Base-by-base conservation (phyloP, 352 stramenopile species). In the Phytophthora sp. region DNA sequence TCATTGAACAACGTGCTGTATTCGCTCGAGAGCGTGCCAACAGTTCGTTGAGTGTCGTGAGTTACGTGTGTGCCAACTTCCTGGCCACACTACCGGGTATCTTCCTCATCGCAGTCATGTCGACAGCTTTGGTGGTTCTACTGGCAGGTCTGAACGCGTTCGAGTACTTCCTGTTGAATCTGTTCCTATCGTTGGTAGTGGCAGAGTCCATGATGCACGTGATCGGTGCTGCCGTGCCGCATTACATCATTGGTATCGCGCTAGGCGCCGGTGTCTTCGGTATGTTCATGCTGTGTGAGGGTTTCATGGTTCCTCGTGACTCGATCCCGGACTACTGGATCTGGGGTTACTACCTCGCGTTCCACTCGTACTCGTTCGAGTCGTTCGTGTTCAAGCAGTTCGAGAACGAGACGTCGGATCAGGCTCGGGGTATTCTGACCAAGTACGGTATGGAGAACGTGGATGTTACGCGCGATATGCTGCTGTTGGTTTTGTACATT, bases 201-300 rank as follows among this genome's bases (percentile, higher is more conserved):
- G 72, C 86, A 13, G 86, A 95, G 74, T 91, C 82, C 4, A 78
- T 92, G 57, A 93, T 93, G 73, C 77, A 86, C 69, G 77, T 94
- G 7, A 78, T 96, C 36, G 82, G 80, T 4, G 80, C 85, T 41
- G 65, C 83, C 1, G 83, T 89, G 26, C 82, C 86, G 15, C 80
- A 95, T 46, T 89, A 92, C 59, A 93, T 95, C 60, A 89, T 91
- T 35, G 88, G 83, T 16, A 93, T 96, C 29, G 86, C 85, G 0
- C 54, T 91, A 38, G 82, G 73, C 11, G 85, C 84, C 1, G 82
- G 86, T 20, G 39, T 91, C 26, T 93, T 91, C 45, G 84, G 86
- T 16, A 89, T 96, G 64, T 90, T 93, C 52, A 93, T 90, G 78
- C 67, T 93, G 11, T 89, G 80, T 36, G 78, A 93, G 44, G 88